phyloP scores from a whole-genome alignment of 768 basidiomycete genomes.

The Lyophyllum atratum region DNA sequence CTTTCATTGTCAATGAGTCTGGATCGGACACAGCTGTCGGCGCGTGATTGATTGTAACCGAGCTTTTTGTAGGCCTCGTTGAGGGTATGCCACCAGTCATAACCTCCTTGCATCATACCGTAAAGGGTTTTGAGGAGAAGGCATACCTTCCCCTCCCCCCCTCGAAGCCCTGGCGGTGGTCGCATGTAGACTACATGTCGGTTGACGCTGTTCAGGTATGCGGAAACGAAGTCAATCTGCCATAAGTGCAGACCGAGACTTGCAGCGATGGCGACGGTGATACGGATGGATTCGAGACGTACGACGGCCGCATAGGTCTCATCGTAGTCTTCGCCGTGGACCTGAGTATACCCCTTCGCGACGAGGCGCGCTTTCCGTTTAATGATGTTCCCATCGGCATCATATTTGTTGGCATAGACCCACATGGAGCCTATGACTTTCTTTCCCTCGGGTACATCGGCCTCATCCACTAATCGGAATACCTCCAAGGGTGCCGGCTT shows the following conservation, averaged over 20 bases:
- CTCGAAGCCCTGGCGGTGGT: conserved; percentile 13
- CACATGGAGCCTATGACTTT: conserved; percentile 15
- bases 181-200: conserved; percentile 15
- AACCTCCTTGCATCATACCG: conserved; percentile 16
- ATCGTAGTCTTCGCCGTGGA: conserved; percentile 31
- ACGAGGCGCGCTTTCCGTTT: conserved; percentile 28
- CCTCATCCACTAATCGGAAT: conserved; percentile 16
- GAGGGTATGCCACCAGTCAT: conserved; percentile 18
- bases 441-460: background rate
- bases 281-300: background rate
- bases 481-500: too few relatives aligned
- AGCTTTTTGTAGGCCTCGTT: conserved; percentile 2
- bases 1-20: background rate
- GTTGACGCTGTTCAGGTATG: conserved; percentile 31
- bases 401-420: conserved; percentile 30
- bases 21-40: background rate
- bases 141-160: conserved; percentile 18
- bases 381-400: conserved; percentile 26
- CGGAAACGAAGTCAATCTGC: conserved; percentile 33
- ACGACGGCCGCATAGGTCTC: conserved; percentile 1
- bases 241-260: conserved; percentile 13
- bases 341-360: conserved; percentile 30
- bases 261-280: background rate
- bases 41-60: conserved; percentile 3
- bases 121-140: conserved; percentile 18